phyloP scores from a whole-genome alignment of 2,329 filamentous ascomycete species.

The Septoria petroselini region DNA sequence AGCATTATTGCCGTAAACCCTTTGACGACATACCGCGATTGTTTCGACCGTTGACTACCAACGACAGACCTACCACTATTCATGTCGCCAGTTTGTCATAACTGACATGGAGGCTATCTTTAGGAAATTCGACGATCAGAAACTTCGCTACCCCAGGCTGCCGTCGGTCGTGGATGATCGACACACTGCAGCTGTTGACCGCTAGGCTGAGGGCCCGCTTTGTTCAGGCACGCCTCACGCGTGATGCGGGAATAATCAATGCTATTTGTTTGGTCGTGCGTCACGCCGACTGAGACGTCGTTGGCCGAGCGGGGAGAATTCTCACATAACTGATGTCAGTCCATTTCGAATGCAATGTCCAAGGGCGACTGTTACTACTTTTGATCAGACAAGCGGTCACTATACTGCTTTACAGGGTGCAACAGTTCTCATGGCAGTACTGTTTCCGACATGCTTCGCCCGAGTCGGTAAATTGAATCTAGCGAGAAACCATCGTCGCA shows the following conservation, averaged over 20 bases:
- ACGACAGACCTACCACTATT: too few species aligned
- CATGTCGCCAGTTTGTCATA: too few species aligned
- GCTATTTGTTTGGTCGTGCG: slow-evolving; percentile 6
- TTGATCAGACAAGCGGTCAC: too few species aligned
- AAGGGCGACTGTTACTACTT: background rate
- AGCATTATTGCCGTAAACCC: too few species aligned
- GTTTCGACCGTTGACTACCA: too few species aligned
- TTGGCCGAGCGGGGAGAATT: slow-evolving; percentile 4
- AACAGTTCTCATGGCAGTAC: too few species aligned
- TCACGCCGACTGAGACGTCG: slow-evolving; percentile 5
- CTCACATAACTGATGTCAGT: slow-evolving; percentile 1
- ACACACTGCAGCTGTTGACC: slow-evolving; percentile 10
- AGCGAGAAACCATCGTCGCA: background rate
- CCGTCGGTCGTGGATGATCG: slow-evolving; percentile 7
- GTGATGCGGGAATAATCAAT: slow-evolving; percentile 9
- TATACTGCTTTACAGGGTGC: too few species aligned
- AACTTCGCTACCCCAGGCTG: slow-evolving; percentile 7
- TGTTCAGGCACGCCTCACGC: slow-evolving; percentile 7
- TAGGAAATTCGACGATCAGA: too few species aligned
- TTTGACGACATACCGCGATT: too few species aligned
- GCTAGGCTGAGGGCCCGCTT: slow-evolving; percentile 6
- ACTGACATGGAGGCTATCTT: too few species aligned
- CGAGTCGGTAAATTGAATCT: background rate
- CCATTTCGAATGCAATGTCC: background rate
- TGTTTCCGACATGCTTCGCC: background rate